Evolutionary conservation across 208 protist genomes (phyloP).

Genomic region (Acanthamoeba royreba): DNA sequence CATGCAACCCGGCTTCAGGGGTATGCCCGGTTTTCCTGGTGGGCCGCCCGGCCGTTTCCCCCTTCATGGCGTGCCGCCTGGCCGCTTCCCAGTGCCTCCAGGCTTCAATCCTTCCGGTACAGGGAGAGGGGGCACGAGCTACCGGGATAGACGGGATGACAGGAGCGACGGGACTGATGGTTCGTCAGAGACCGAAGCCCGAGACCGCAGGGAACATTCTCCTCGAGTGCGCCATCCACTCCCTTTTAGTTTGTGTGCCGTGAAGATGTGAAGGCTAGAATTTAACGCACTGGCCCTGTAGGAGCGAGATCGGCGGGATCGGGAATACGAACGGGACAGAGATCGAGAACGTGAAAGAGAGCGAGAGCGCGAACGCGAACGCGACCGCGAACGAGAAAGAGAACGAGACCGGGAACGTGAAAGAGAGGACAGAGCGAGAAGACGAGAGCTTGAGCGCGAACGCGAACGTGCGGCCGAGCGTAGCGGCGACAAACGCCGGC

Average conservation of each 20-base stretch:
- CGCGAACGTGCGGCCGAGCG: no score
- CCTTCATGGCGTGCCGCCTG: neutral
- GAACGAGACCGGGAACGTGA: neutral
- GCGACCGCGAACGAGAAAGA: neutral
- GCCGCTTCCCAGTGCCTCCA: neutral
- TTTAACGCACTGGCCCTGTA: neutral
- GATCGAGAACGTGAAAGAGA: neutral
- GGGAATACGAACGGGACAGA: neutral
- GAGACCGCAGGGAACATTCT: neutral
- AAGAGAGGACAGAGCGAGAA: neutral
- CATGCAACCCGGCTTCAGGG: no score
- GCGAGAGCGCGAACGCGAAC: neutral
- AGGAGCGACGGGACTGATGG: neutral
- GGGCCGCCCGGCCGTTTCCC: neutral
- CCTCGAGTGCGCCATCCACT: neutral
- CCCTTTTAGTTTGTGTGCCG: neutral
- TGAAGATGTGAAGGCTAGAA: neutral
- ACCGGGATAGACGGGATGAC: neutral
- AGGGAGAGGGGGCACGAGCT: neutral
- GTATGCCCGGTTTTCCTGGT: no score
- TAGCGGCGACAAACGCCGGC: no score
- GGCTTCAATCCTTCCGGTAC: neutral
- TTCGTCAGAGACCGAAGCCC: neutral
- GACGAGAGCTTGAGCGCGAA: no score
- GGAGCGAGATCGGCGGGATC: neutral